Base-by-base conservation (phyloP, 2,329 filamentous ascomycete genomes). In the Elsinoe arachidis region DNA sequence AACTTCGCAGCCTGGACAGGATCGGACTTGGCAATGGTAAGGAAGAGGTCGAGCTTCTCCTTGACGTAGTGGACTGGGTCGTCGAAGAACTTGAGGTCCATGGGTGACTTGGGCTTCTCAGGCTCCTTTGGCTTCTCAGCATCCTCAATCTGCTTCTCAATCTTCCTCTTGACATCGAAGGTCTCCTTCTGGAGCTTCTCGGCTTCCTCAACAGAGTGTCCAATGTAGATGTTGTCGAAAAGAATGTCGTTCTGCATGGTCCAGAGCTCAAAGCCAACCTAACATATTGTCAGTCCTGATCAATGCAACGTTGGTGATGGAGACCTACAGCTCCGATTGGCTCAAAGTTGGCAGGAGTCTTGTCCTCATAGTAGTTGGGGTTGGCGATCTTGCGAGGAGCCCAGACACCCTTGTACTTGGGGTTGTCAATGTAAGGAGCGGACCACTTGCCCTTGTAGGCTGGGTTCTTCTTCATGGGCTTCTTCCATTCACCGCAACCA, bases 191-290 rank as follows among this genome's bases (percentile, higher is more conserved):
- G 87, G 69, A 99, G 80, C 78, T 91, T 87, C 74, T 87, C 84
- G 61, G 93, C 93, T 65, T 99, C 93, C 70, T 90, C 90, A 65
- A 93, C 73, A 17, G 92, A 97, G 84, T 99, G 93, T 63, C 93
- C 93, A 72, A 99, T 90, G 83, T 97, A 99, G 80, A 99, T 95
- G 85, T 99, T 99, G 84, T 97, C 90, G 69, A 99, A 97, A 68
- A 96, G 86, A 67, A 99, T 97, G 71, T 96, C 88, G 73, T 85
- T 95, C 78, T 96, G 92, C 93, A 99, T 99, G 68, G 93, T 97
- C 93, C 93, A 99, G 78, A 99, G 92, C 77, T 99, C 93, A 70
- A 97, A 97, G 67, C 93, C 93, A 77, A 97, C 91, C 87, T 90
- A 69, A 17, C 49, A 11, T 14, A 21, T 33, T 14, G 46, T 66